These are phyloP conservation scores for Kurtzmaniella quercitrusa DNA, from an alignment of 1,139 yeast genomes.

Conservation along the genomic window DNA sequence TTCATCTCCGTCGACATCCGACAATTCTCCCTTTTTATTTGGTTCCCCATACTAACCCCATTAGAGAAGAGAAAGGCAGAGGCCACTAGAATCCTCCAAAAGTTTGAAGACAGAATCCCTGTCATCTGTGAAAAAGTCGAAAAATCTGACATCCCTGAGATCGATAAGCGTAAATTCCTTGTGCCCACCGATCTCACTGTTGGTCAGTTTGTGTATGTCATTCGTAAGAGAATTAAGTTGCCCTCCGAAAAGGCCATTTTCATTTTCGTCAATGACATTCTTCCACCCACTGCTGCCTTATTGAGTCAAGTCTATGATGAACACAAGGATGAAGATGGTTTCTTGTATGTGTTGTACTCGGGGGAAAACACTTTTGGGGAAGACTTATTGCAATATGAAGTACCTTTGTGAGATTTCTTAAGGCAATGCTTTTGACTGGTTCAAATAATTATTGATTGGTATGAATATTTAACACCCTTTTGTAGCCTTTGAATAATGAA, in stretches of 20 bases:
- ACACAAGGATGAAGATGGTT: conserved; percentile 97
- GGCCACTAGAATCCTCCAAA: conserved; percentile 84
- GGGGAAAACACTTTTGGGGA: conserved; percentile 83
- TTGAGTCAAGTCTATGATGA: conserved; percentile 94
- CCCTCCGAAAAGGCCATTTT: conserved; percentile 98
- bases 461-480: neutral
- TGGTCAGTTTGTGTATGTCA: conserved; percentile 96
- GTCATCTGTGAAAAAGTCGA: conserved; percentile 97
- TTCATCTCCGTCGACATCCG: too few relatives aligned
- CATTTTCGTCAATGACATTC: conserved; percentile 90
- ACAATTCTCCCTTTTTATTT: too few relatives aligned
- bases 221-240: conserved; percentile 90
- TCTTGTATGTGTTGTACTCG: conserved; percentile 86
- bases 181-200: conserved; percentile 96
- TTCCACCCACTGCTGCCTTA: conserved; percentile 96
- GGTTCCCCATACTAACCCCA: too few relatives aligned
- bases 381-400: conserved; percentile 1
- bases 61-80: conserved; percentile 95
- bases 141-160: conserved; percentile 92
- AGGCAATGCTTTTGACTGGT: conserved; percentile 6
- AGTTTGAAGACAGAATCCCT: conserved; percentile 90
- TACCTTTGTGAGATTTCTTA: neutral
- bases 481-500: neutral
- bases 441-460: conserved; percentile 6
- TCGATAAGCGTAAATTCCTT: conserved; percentile 93